These are phyloP conservation scores for Agaricus blazei DNA, from an alignment of 768 basidiomycete species.

Conservation along the genomic window DNA sequence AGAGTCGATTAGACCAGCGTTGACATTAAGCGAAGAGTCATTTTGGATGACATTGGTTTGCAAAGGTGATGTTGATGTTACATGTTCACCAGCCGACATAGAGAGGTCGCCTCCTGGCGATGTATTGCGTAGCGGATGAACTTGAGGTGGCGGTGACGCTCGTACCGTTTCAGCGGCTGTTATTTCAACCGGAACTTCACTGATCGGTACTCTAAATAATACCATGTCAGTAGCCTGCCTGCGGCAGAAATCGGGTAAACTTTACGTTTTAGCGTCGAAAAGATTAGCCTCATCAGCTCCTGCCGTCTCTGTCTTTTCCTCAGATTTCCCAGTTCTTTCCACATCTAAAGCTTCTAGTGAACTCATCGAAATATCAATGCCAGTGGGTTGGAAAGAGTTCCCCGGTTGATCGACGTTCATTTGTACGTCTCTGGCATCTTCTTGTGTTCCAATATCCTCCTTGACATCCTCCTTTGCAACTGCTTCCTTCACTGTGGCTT, in stretches of 20 bases:
- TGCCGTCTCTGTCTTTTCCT: not conserved
- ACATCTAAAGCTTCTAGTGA: constrained; percentile 11
- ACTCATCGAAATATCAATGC: constrained; percentile 16
- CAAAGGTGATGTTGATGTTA: too few relatives aligned
- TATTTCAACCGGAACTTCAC: not conserved
- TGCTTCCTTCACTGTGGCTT: not conserved
- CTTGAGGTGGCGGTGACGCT: not conserved
- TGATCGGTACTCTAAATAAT: not conserved
- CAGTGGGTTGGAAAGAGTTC: constrained; percentile 28
- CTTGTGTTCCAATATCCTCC: not conserved
- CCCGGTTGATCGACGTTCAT: not conserved
- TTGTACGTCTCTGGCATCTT: not conserved
- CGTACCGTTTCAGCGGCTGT: not conserved
- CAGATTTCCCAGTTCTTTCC: not conserved
- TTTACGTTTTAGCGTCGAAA: not conserved
- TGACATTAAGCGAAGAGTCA: not conserved
- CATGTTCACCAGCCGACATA: not conserved
- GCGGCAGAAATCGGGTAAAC: not conserved
- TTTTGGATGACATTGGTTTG: too few relatives aligned
- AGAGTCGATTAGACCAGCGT: constrained; percentile 1
- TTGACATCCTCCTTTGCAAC: not conserved
- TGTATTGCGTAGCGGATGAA: not conserved
- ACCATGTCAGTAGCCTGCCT: not conserved
- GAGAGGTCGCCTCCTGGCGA: not conserved
- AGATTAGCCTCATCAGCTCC: not conserved